Conservation (phyloP, 495 filamentous ascomycete genomes). For the Penicillium arizonense region DNA sequence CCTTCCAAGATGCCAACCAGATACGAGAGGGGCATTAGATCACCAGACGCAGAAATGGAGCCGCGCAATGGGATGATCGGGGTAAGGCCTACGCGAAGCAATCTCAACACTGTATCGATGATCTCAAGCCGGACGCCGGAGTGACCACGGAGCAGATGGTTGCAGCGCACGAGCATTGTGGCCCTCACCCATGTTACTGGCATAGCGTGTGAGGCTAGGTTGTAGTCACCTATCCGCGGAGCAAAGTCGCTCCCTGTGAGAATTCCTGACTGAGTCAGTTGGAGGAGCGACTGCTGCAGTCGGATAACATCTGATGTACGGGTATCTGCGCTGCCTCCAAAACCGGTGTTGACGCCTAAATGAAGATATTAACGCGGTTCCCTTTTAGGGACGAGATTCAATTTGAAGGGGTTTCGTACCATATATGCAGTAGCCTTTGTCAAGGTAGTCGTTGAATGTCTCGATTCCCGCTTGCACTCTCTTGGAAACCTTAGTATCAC, state of each 20-base stretch:
- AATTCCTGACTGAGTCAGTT: conserved; percentile 41
- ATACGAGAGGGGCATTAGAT: conserved; percentile 62
- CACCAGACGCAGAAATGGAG: conserved; percentile 67
- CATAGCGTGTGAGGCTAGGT: conserved; percentile 18
- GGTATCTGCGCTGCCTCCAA: conserved; percentile 60
- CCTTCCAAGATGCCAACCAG: conserved; percentile 58
- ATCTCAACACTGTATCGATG: conserved; percentile 43
- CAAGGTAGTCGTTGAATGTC: background rate
- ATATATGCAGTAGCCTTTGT: background rate
- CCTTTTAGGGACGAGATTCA: background rate
- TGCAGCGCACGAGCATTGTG: conserved; percentile 55
- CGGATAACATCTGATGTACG: conserved; percentile 33
- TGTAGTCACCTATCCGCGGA: background rate
- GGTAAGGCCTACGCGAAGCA: conserved; percentile 47
- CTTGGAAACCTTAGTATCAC: background rate
- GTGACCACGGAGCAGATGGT: conserved; percentile 56
- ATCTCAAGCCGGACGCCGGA: conserved; percentile 51
- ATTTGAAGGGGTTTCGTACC: background rate
- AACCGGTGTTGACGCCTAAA: conserved; percentile 55
- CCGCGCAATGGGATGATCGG: conserved; percentile 62
- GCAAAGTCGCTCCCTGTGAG: conserved; percentile 10
- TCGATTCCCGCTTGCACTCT: background rate
- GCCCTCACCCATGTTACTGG: conserved; percentile 35
- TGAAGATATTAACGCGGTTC: too few species aligned
- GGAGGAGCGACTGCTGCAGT: conserved; percentile 52